Base-by-base conservation (phyloP, 2,329 filamentous ascomycete genomes). In the Elsinoe necatrix region DNA sequence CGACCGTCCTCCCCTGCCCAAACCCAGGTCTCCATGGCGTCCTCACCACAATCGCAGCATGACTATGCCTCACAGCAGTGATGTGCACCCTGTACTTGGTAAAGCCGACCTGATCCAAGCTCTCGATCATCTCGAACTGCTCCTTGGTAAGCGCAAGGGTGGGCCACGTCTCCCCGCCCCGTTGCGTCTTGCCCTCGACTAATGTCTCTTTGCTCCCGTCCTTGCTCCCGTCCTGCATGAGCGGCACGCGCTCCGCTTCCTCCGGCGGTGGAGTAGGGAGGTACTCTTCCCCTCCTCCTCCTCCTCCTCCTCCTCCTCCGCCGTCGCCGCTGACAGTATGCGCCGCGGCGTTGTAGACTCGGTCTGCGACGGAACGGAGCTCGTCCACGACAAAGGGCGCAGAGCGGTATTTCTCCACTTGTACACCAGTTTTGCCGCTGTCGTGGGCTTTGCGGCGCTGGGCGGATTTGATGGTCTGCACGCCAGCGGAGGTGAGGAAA, bases 11-110 rank as follows among this genome's bases (percentile, higher is more conserved):
- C 0, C 92, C 92, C 71, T 97, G 91, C 1, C 79, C 76, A 64
- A 90, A 95, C 0, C 71, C 73, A 54, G 78, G 74, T 67, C 82
- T 84, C 37, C 86, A 81, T 58, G 69, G 70, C 60, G 77, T 81
- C 35, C 92, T 80, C 34, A 95, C 84, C 61, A 97, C 88, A 48
- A 97, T 95, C 2, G 91, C 91, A 0, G 91, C 92, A 70, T 97
- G 92, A 59, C 82, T 88, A 67, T 95, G 89, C n/a, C 77, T 73
- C 56, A 83, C 79, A 4, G 90, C 86, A 61, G 86, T 85, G 37
- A 93, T 91, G 72, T 86, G 84, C 2, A 91, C 80, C 0, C 78
- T 78, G 61, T 78, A 81, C 63, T 82, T 83, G 42, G 71, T 75
- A 66, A 81, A 79, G 2, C 80, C 80, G 0, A 84, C 72, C 3